phyloP scores from a whole-genome alignment of 73 alveolate genomes.

The Effrenium voratum region DNA sequence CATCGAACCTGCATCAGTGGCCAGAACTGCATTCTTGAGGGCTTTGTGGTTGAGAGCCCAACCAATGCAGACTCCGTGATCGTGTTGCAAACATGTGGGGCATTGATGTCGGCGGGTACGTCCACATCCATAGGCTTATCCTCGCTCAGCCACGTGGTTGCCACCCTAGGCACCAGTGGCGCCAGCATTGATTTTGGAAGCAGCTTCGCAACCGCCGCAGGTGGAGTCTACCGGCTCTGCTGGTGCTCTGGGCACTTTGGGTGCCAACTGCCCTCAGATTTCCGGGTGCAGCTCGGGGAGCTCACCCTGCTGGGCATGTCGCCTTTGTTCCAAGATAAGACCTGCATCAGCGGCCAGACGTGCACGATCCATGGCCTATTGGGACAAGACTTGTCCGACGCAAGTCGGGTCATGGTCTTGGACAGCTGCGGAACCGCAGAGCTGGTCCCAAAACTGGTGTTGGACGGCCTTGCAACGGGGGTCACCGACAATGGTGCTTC shows the following conservation, averaged over 20 bases:
- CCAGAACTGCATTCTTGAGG: constrained; percentile 30
- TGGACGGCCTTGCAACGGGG: not conserved
- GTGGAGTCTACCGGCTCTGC: constrained; percentile 31
- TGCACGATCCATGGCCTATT: constrained; percentile 15
- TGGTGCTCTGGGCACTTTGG: constrained; percentile 26
- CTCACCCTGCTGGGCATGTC: constrained; percentile 29
- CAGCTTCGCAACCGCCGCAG: constrained; percentile 13
- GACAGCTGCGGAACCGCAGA: constrained; percentile 27
- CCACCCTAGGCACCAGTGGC: constrained; percentile 27
- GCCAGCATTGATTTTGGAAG: constrained; percentile 2
- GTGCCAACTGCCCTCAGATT: constrained; percentile 34
- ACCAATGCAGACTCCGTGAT: constrained; percentile 10
- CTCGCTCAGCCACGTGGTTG: constrained; percentile 29
- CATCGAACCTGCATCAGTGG: constrained; percentile 57
- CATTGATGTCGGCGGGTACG: no score
- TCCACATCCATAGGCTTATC: no score
- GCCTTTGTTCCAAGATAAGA: constrained; percentile 25
- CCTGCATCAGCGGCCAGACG: constrained; percentile 51
- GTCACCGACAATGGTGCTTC: constrained; percentile 2
- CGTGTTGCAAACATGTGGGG: constrained; percentile 55
- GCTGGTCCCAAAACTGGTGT: not conserved
- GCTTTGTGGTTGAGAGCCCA: constrained; percentile 6
- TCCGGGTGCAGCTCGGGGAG: constrained; percentile 44
- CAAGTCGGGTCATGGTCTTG: constrained; percentile 26
- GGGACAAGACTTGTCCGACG: not conserved